These are phyloP conservation scores for Aquilaria agallochum DNA, from an alignment of 441 rosid species.

Conservation along the genomic window DNA sequence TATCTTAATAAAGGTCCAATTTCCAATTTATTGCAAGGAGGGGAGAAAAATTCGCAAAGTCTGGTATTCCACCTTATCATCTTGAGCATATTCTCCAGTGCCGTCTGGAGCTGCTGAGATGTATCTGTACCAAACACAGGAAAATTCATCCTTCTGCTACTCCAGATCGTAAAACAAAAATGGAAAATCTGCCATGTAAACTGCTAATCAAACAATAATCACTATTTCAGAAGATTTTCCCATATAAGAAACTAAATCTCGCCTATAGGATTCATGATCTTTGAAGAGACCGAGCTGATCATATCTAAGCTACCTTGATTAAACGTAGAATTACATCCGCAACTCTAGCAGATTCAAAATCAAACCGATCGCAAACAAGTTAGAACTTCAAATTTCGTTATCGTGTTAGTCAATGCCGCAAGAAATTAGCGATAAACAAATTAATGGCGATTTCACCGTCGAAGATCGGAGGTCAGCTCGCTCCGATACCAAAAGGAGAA, in stretches of 20 bases:
- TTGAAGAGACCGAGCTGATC: too few relatives aligned
- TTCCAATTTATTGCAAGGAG: background rate
- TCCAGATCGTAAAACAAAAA: background rate
- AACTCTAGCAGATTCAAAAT: background rate
- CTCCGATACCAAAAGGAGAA: too few relatives aligned
- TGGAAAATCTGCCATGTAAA: too few relatives aligned
- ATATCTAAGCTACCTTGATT: too few relatives aligned
- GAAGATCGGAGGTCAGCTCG: too few relatives aligned
- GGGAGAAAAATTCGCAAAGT: too few relatives aligned
- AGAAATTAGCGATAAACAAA: too few relatives aligned
- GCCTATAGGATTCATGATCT: too few relatives aligned
- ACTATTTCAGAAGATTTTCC: background rate
- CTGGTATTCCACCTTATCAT: constrained; percentile 42
- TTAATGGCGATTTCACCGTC: too few relatives aligned
- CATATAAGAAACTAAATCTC: background rate
- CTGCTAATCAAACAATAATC: background rate
- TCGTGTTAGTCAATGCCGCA: background rate
- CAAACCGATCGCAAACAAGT: background rate
- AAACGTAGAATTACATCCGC: background rate
- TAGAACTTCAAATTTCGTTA: background rate
- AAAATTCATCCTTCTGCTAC: background rate
- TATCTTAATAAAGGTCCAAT: background rate
- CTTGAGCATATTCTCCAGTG: constrained; percentile 82
- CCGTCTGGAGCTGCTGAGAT: constrained; percentile 76
- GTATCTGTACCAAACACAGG: constrained; percentile 46